Conservation (phyloP, 495 filamentous ascomycete genomes). For the Lindgomyces ingoldianus region DNA sequence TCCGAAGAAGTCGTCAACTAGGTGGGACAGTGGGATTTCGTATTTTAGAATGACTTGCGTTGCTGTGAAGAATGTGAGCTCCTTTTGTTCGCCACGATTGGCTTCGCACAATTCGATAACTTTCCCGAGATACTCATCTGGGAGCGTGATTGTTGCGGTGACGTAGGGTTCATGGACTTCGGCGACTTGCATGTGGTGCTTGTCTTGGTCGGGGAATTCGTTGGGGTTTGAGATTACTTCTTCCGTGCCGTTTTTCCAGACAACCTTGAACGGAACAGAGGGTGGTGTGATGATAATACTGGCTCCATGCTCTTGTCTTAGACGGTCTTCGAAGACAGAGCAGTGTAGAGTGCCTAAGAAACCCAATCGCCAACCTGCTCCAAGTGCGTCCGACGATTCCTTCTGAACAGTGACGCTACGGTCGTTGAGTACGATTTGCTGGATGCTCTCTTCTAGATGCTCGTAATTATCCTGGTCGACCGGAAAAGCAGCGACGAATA, state of each 20-base stretch:
- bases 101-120: slow-evolving; percentile 93
- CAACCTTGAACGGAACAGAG: slow-evolving; percentile 84
- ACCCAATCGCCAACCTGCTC: slow-evolving; percentile 89
- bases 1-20: slow-evolving; percentile 97
- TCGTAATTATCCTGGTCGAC: slow-evolving; percentile 83
- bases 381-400: slow-evolving; percentile 88
- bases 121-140: slow-evolving; percentile 89
- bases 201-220: slow-evolving; percentile 77
- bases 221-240: slow-evolving; percentile 79
- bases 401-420: slow-evolving; percentile 91
- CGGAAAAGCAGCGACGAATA: slow-evolving; percentile 95
- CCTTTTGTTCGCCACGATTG: slow-evolving; percentile 82
- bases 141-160: slow-evolving; percentile 80
- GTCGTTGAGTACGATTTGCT: slow-evolving; percentile 91
- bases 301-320: slow-evolving; percentile 90
- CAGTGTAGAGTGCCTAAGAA: slow-evolving; percentile 97
- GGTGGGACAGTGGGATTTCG: slow-evolving; percentile 77
- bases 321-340: slow-evolving; percentile 96
- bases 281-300: slow-evolving; percentile 97
- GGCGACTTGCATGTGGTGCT: slow-evolving; percentile 57
- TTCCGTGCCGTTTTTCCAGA: slow-evolving; percentile 71
- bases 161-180: slow-evolving; percentile 86
- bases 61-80: slow-evolving; percentile 86
- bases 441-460: slow-evolving; percentile 90
- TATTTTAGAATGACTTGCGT: slow-evolving; percentile 96